phyloP scores from a whole-genome alignment of 2,329 filamentous ascomycete genomes.

The Aspergillus chevalieri region DNA sequence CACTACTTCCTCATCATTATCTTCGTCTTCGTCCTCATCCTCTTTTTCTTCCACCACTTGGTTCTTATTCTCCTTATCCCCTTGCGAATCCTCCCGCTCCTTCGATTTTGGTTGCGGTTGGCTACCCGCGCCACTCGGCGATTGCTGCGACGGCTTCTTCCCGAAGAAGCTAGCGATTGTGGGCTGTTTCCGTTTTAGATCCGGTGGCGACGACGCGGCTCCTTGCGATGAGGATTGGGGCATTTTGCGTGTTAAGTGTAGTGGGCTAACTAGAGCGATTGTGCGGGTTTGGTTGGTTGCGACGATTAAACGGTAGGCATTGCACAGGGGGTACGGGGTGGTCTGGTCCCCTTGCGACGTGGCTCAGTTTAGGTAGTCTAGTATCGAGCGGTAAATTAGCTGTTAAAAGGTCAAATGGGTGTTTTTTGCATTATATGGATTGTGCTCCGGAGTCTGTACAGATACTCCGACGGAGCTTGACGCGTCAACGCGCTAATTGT shows the following conservation, averaged over 20 bases:
- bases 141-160: slow-evolving; percentile 40
- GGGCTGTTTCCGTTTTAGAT: slow-evolving; percentile 49
- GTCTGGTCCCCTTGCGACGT: no score
- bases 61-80: slow-evolving; percentile 5
- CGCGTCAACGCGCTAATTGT: no score
- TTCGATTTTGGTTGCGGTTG: slow-evolving; percentile 3
- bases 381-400: no score
- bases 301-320: no score
- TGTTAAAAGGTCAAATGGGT: no score
- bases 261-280: no score
- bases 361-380: no score
- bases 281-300: no score
- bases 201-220: slow-evolving; percentile 25
- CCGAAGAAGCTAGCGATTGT: slow-evolving; percentile 84
- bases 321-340: no score
- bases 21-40: slow-evolving; percentile 35
- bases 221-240: slow-evolving; percentile 29
- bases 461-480: no score
- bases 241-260: slow-evolving; percentile 16
- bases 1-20: slow-evolving; percentile 37
- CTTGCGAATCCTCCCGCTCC: background rate
- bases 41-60: slow-evolving; percentile 6
- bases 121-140: slow-evolving; percentile 7
- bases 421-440: no score
- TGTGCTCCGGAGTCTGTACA: no score